Percentiles rank a stretch among this genome's conserved stretches.
These are phyloP conservation scores for Sarocladiaceae sp. DNA, from an alignment of 2,329 filamentous ascomycete species.

Conservation along the genomic window DNA sequence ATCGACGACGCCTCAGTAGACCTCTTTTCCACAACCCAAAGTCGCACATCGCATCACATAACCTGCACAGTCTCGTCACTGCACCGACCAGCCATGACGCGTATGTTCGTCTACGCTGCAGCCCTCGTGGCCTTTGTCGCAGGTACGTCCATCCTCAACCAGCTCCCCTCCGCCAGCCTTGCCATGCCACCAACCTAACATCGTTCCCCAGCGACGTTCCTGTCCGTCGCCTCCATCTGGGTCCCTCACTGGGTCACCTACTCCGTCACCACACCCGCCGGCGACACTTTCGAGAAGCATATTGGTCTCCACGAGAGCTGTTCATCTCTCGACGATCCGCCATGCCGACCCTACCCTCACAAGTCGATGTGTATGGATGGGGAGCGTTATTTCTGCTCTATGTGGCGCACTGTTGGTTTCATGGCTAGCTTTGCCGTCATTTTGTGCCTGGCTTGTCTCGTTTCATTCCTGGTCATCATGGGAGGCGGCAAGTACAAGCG, in stretches of 20 bases:
- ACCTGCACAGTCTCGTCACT: no score
- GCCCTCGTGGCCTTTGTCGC: constrained; percentile 36
- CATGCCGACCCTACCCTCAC: constrained; percentile 42
- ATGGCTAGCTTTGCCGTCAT: constrained; percentile 78
- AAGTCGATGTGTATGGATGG: constrained; percentile 27
- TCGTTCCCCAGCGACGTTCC: constrained; percentile 50
- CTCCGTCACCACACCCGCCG: constrained; percentile 42
- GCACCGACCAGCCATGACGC: no score
- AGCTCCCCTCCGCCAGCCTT: not conserved
- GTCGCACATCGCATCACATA: no score
- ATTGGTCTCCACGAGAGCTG: constrained; percentile 81
- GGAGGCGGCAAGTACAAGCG: constrained; percentile 72
- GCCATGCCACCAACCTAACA: constrained; percentile 17
- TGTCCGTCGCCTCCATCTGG: constrained; percentile 64
- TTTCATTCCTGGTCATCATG: constrained; percentile 72
- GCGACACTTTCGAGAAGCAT: constrained; percentile 45
- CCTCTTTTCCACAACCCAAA: no score
- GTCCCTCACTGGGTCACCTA: constrained; percentile 68
- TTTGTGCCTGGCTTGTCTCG: constrained; percentile 73
- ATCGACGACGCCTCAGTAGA: no score
- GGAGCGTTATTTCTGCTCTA: constrained; percentile 74
- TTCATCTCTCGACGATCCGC: constrained; percentile 57
- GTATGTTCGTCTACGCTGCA: constrained; percentile 34
- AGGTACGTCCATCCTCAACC: constrained; percentile 27
- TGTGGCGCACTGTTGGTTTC: constrained; percentile 87